Evolutionary conservation across 305 asterid genomes (phyloP).

Genomic region (Salvia sclarea): DNA sequence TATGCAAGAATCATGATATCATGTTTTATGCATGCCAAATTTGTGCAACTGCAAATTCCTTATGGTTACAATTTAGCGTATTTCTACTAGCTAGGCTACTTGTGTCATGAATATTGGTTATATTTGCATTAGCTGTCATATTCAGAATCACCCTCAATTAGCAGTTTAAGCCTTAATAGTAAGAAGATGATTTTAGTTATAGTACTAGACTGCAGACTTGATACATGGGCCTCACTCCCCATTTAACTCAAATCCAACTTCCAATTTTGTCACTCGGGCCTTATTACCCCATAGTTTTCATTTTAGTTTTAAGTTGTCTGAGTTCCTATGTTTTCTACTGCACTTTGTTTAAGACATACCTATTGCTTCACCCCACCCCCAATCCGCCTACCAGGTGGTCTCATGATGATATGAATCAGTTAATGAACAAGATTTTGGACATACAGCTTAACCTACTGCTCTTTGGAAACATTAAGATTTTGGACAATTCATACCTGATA

Average conservation of each 20-base stretch:
- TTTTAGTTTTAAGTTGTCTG: neutral
- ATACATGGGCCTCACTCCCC: too few relatives aligned
- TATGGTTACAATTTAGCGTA: constrained; percentile 7
- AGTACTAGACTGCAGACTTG: too few relatives aligned
- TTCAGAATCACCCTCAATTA: neutral
- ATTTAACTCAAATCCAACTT: neutral
- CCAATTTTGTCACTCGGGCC: neutral
- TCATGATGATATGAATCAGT: constrained; percentile 16
- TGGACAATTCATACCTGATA: constrained; percentile 9
- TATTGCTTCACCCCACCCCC: neutral
- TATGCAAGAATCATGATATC: constrained; percentile 2
- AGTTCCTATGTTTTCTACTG: too few relatives aligned
- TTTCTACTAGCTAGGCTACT: neutral
- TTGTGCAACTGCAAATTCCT: constrained; percentile 13
- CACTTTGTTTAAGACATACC: neutral
- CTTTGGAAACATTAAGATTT: constrained; percentile 12
- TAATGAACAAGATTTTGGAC: constrained; percentile 11
- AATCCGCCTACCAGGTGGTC: neutral
- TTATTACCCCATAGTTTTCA: neutral
- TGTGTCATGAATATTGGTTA: neutral
- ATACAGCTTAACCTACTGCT: too few relatives aligned
- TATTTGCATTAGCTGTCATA: neutral
- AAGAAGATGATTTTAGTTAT: neutral
- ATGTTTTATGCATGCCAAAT: neutral
- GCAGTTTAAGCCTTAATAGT: neutral